Evolutionary conservation across 2,329 filamentous ascomycete species (phyloP).

Genomic region (Ceratocystis diversiconidia): DNA sequence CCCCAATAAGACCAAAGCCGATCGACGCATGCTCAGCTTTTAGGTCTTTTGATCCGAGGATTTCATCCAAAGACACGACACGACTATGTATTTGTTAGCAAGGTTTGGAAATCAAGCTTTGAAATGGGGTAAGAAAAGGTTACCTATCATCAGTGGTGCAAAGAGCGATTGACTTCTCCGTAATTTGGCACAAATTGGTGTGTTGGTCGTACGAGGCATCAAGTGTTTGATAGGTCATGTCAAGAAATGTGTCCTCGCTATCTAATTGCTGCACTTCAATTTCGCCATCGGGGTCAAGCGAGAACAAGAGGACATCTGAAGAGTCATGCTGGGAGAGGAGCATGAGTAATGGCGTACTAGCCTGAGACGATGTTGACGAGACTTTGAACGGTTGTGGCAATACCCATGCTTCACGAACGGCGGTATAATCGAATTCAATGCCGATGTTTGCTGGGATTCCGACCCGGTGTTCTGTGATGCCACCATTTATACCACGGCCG

Average conservation of each 20-base stretch:
- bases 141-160: conserved; percentile 28
- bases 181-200: conserved; percentile 38
- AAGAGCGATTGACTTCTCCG: conserved; percentile 33
- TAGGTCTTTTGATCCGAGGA: conserved; percentile 23
- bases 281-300: conserved; percentile 20
- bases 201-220: conserved; percentile 28
- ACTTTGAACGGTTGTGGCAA: conserved; percentile 25
- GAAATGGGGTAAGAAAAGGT: neutral
- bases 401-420: conserved; percentile 40
- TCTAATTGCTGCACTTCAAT: neutral
- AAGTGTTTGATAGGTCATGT: conserved; percentile 40
- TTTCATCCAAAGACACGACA: conserved; percentile 25
- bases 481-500: conserved; percentile 46
- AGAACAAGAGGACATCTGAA: conserved; percentile 35
- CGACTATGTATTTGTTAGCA: conserved; percentile 22
- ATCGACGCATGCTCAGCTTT: conserved; percentile 32
- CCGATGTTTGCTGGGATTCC: conserved; percentile 57
- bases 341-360: conserved; percentile 23
- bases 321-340: conserved; percentile 37
- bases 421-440: conserved; percentile 38
- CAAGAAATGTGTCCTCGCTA: conserved; percentile 31
- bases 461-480: conserved; percentile 53
- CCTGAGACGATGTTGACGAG: neutral
- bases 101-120: neutral
- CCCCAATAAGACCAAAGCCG: conserved; percentile 27